A percentile compares a stretch with the other conserved stretches of the same genome.
Conservation (phyloP, 2,329 filamentous ascomycete genomes). For the Sporothrix variecibatus region DNA sequence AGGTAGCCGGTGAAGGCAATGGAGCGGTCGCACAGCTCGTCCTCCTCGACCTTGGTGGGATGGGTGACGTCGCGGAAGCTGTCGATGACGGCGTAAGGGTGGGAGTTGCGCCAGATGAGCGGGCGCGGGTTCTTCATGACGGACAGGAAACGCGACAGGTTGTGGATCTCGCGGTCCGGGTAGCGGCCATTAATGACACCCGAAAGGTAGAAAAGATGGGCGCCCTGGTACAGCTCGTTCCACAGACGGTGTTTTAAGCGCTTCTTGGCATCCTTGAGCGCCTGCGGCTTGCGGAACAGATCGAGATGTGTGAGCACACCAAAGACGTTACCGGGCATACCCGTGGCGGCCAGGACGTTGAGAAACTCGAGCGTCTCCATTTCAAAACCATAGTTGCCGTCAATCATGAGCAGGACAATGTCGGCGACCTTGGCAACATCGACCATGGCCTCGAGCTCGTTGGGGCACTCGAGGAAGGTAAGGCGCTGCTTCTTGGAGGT, state of each 20-base stretch:
- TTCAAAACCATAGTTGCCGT: conserved; percentile 97
- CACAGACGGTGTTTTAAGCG: conserved; percentile 92
- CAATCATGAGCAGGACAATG: conserved; percentile 96
- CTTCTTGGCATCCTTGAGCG: conserved; percentile 92
- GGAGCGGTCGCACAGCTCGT: conserved; percentile 86
- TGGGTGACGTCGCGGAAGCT: conserved; percentile 95
- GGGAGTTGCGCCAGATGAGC: conserved; percentile 93
- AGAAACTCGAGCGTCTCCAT: conserved; percentile 99
- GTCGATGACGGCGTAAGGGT: conserved; percentile 91
- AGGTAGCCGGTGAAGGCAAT: conserved; percentile 92
- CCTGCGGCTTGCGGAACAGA: conserved; percentile 90
- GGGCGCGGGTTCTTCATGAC: conserved; percentile 99
- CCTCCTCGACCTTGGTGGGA: conserved; percentile 84
- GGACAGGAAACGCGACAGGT: conserved; percentile 89
- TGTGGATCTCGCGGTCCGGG: conserved; percentile 94
- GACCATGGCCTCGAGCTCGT: conserved; percentile 94
- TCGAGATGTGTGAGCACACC: conserved; percentile 96
- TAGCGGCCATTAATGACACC: conserved; percentile 97
- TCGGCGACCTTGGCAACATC: conserved; percentile 97
- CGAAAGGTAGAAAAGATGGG: conserved; percentile 94
- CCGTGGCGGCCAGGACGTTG: conserved; percentile 87
- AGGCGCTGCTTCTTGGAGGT: conserved; percentile 94
- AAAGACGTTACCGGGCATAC: conserved; percentile 98
- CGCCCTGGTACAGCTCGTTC: conserved; percentile 95
- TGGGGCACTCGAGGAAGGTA: conserved; percentile 96